These are phyloP conservation scores for Gelatoporia subvermispora DNA, from an alignment of 768 basidiomycete genomes.

Conservation along the genomic window DNA sequence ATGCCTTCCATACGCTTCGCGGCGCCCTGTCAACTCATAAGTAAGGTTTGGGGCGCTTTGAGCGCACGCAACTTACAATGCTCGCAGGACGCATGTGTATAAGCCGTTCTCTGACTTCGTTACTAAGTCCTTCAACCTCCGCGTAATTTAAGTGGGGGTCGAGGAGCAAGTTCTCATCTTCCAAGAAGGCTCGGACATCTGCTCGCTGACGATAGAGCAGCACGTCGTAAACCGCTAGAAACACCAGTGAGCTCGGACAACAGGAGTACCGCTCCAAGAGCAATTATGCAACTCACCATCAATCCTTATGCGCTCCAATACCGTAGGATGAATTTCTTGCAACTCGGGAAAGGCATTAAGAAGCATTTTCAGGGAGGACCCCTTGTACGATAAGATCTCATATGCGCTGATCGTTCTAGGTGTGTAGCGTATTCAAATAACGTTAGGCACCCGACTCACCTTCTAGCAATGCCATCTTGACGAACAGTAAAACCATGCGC, in stretches of 20 bases:
- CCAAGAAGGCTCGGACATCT: slow-evolving; percentile 67
- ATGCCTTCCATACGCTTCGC: slow-evolving; percentile 93
- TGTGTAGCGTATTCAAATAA: not conserved
- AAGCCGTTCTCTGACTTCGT: slow-evolving; percentile 69
- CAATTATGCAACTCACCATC: slow-evolving; percentile 47
- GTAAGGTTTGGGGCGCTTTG: not conserved
- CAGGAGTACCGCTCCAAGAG: not conserved
- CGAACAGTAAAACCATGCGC: slow-evolving; percentile 35
- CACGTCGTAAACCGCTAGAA: slow-evolving; percentile 52
- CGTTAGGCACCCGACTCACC: slow-evolving; percentile 23
- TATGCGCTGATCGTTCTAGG: slow-evolving; percentile 51
- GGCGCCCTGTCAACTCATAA: slow-evolving; percentile 53
- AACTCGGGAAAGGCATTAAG: slow-evolving; percentile 45
- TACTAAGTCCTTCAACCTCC: slow-evolving; percentile 61
- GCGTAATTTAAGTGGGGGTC: slow-evolving; percentile 70
- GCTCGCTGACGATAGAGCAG: slow-evolving; percentile 70
- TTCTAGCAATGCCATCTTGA: slow-evolving; percentile 40
- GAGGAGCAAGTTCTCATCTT: slow-evolving; percentile 69
- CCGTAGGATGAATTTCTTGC: slow-evolving; percentile 39
- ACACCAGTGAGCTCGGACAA: slow-evolving; percentile 1
- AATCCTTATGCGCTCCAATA: slow-evolving; percentile 59
- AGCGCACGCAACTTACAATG: slow-evolving; percentile 42
- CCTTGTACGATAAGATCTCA: slow-evolving; percentile 62
- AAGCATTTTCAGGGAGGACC: slow-evolving; percentile 42
- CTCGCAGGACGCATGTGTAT: slow-evolving; percentile 57